Evolutionary conservation across 2,329 filamentous ascomycete genomes (phyloP), one percentile per base, ranked within the genome.

Genomic region (Catunica adiposa): DNA sequence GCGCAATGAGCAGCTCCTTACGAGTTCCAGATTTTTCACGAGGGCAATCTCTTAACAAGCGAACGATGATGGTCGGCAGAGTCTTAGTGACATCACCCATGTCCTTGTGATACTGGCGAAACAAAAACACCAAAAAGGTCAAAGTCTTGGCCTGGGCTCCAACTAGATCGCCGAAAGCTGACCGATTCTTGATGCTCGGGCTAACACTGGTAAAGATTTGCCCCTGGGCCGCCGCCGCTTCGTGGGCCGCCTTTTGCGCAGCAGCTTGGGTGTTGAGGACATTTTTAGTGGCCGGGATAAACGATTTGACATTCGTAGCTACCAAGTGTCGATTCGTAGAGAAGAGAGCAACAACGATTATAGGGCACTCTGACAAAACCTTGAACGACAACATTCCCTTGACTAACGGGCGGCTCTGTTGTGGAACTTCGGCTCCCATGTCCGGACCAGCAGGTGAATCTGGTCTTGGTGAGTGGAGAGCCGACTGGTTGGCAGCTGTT

Each of bases 311-410:
- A 63, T 96, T 96, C 56, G 83, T 77, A 38, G 80, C 74, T 1
- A 95, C 90, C 3, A 84, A 84, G 50, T 70, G 74, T 51, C 89
- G 81, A 64, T 98, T 92, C 3, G 90, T 85, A 69, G 98, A 92
- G 67, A 98, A 97, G 61, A 98, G 87, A 3, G 90, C 97, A 1
- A 98, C 92, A 2, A 99, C 92, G 42, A 98, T 97, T 54, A 99
- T 99, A 0, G 92, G 92, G 63, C 92, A 98, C 67, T 99, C 92
- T 1, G 90, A 89, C 3, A 98, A 78, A 23, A 98, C 90, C 68
- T 97, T 98, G 77, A 99, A 98, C 1, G 92, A 98, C 66, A 95
- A 88, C 87, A 96, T 96, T 29, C 92, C 92, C 68, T 88, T 94
- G 55, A 89, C 73, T 34, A 98, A 70, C 51, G 87, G 84, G 58